phyloP scores from a whole-genome alignment of 2,329 filamentous ascomycete species.

The Colletotrichum sp. region DNA sequence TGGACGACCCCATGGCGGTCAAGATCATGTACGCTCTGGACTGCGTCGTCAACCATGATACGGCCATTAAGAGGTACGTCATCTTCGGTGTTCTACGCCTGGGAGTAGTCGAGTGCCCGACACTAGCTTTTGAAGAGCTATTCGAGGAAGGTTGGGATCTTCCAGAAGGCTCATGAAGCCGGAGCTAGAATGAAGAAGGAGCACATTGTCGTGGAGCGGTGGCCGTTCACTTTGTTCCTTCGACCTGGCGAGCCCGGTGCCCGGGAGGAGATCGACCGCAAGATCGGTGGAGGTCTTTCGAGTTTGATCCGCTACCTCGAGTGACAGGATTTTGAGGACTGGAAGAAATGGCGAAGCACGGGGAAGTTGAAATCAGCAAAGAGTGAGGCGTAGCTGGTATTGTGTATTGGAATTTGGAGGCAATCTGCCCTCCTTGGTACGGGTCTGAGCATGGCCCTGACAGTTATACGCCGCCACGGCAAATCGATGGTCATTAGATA shows the following conservation, averaged over 20 bases:
- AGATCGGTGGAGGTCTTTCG: background rate
- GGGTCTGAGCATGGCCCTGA: fast-evolving
- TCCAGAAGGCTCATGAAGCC: background rate
- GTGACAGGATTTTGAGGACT: background rate
- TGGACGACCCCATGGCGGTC: background rate
- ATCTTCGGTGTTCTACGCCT: fast-evolving
- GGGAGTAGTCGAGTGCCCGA: fast-evolving
- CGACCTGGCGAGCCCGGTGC: background rate
- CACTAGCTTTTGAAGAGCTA: background rate
- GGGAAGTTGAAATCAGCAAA: background rate
- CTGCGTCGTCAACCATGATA: background rate
- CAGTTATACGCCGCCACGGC: fast-evolving
- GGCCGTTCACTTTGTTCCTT: background rate
- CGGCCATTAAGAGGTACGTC: background rate
- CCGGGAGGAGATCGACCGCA: background rate
- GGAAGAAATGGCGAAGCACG: fast-evolving
- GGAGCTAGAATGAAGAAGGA: background rate
- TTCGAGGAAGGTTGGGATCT: background rate
- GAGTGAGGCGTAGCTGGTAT: fast-evolving
- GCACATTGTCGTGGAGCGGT: background rate
- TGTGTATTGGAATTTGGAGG: background rate
- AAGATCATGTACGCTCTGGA: background rate
- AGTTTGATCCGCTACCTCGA: background rate
- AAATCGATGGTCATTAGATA: background rate
- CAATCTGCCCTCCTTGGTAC: background rate